Base-by-base conservation (phyloP, 345 rosid species). In the Pseudoturritis turrita region DNA sequence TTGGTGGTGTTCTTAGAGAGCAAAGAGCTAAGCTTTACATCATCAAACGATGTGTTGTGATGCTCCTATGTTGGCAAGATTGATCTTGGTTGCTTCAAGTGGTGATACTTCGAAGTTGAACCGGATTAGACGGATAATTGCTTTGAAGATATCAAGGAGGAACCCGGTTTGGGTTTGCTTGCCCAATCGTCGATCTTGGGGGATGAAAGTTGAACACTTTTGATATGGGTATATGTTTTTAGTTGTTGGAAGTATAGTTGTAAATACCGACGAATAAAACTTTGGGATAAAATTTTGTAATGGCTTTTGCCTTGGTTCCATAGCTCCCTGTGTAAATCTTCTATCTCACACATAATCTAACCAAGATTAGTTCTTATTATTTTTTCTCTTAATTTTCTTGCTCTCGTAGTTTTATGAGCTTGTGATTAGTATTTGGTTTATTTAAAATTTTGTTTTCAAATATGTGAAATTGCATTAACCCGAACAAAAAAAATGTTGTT, bases 21-120 rank as follows among this genome's bases (percentile, higher is more conserved):
- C 98, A 88, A 79, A 88, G 86, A 77, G 97, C 97, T 10, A 81
- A 71, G 73, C 87, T 90, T 70, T 93, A 93, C 79, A 90, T 93
- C 35, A 90, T 93, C 15, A 77, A 88, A 68, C 79, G 97, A 75
- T 93, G 98, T 69, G 96, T 93, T 8, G 88, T 88, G 68, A 93
- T 89, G 96, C 88, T 89, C 21, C 77, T 89, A 63, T 89, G 88
- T 59, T 89, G 96, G 96, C 90, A 89, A 76, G 98, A 90, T 62
- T 90, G 71, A 78, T 65, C 65, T 37, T 55, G 44, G 43, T 55
- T 53, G 61, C 40, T 63, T 46, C 63, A n/a, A 63, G 45, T 41
- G 4, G 35, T 31, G 19, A 25, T 54, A 14, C 58, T 15, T n/a
- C 26, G 77, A 56, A 65, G 41, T 50, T 74, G 3, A 65, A 56